Conservation (phyloP, 345 rosid species). For the Theobroma cacao region DNA sequence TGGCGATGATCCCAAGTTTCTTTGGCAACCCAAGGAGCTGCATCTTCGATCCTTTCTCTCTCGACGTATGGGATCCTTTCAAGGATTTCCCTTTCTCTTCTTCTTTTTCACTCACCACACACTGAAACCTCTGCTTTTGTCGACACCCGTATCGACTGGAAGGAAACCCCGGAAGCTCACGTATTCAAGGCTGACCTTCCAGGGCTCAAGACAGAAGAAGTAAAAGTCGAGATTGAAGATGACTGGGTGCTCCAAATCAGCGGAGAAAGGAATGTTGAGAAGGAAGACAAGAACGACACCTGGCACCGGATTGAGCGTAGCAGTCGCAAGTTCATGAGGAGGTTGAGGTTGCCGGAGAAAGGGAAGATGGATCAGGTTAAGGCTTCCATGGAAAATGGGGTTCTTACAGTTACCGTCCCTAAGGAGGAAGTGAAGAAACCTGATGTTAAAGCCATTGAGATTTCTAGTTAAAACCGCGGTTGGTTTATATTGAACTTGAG, state of each 20-base stretch:
- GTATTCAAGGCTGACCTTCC: constrained; percentile 10
- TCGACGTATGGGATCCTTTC: constrained; percentile 9
- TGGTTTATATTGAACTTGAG: too few species aligned
- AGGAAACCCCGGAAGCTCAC: constrained; percentile 8
- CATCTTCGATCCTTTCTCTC: constrained; percentile 9
- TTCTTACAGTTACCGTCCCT: not conserved
- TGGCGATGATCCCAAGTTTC: constrained; percentile 5
- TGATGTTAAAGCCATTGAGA: not conserved
- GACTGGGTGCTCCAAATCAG: constrained; percentile 4
- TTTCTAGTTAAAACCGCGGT: not conserved
- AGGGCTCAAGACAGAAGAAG: not conserved
- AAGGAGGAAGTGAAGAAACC: not conserved
- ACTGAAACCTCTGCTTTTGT: not conserved
- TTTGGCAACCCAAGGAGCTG: not conserved
- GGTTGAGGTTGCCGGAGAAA: not conserved
- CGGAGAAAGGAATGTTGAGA: not conserved
- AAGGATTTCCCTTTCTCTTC: not conserved
- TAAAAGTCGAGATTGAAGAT: constrained; percentile 4
- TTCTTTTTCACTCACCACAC: not conserved
- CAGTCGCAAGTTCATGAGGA: not conserved
- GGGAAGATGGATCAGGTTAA: not conserved
- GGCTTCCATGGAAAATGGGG: constrained; percentile 1
- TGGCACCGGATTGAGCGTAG: constrained; percentile 10
- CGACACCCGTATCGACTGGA: not conserved
- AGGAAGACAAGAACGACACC: constrained; percentile 2